Conservation (phyloP, 2,329 filamentous ascomycete genomes). For the Colletotrichum endophyticum region DNA sequence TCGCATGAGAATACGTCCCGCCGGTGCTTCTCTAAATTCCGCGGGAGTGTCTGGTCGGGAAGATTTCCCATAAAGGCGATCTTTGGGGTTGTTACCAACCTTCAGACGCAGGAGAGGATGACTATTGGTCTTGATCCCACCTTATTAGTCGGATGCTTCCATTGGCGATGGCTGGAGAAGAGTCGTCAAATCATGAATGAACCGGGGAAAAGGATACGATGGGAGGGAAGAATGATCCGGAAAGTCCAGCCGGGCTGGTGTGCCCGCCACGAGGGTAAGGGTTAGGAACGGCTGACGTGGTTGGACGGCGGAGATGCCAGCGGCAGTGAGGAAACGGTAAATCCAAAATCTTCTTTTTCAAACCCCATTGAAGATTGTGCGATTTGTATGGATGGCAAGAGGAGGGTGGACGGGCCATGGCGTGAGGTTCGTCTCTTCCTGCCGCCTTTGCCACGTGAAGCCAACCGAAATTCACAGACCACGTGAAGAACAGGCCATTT, state of each 20-base stretch:
- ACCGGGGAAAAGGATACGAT: not conserved
- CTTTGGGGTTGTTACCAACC: not conserved
- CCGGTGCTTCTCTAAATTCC: not conserved
- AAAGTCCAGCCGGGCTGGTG: not conserved
- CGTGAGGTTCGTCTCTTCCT: conserved; percentile 14
- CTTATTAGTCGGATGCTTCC: not conserved
- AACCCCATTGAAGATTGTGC: not conserved
- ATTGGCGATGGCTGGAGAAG: not conserved
- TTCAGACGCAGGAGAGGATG: not conserved
- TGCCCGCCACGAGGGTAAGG: not conserved
- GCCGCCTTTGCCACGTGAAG: not conserved
- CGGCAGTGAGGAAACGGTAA: not conserved
- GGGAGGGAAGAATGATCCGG: not conserved
- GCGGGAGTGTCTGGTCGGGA: not conserved
- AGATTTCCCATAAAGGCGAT: not conserved
- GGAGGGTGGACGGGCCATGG: conserved; percentile 4
- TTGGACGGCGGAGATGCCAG: not conserved
- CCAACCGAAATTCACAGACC: not conserved
- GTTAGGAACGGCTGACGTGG: not conserved
- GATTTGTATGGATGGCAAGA: not conserved
- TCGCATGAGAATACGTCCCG: not conserved
- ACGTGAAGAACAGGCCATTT: not conserved
- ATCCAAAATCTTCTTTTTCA: not conserved
- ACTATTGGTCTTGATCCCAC: not conserved
- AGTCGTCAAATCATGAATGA: not conserved